Evolutionary conservation across 768 basidiomycete genomes (phyloP), one percentile per base, ranked within the genome.

Genomic region (Baorangia bicolor): DNA sequence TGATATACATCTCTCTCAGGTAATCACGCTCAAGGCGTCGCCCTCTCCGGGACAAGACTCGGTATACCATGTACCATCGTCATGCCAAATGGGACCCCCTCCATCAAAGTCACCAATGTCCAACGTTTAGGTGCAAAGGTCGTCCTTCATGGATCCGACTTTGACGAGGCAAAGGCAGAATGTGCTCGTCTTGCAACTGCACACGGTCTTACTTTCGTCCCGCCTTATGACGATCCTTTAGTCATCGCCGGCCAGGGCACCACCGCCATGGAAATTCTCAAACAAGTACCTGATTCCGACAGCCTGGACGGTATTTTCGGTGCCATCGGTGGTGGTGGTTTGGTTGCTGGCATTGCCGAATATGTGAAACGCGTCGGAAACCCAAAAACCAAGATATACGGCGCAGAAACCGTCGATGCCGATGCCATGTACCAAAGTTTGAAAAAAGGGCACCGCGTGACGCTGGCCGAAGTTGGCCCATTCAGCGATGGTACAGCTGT

Each of bases 401-500:
- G 97, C 20, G 91, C 87, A n/a, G 97, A 99, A 76, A 98, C 97
- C 1, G 57, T 89, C 33, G 97, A 99, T 68, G 97, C 87, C 0
- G 95, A 98, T 71, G 94, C 95, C 14, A 96, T 99, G 92, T 81
- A 82, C 12, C 78, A 79, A 69, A 96, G 93, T 72, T 68, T 99
- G 53, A 79, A 80, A 51, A 81, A 83, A 57, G 94, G 96, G 5
- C 82, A 93, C 60, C 82, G 95, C 34, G 85, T 96, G 1, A 87
- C 86, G 16, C 74, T 99, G 58, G 72, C 79, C 20, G 97, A 99
- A 66, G 94, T 98, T 5, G 97, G 97, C 5, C 91, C 94, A 5
- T 99, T 99, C 73, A 90, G 90, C 61, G 97, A 99, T 66, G 97
- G 97, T 23, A 99, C 97, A 3, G 97, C 97, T 4, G 97, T 99